phyloP scores from a whole-genome alignment of 805 yeast genomes.

The Jamesozyma jinghongensis region DNA sequence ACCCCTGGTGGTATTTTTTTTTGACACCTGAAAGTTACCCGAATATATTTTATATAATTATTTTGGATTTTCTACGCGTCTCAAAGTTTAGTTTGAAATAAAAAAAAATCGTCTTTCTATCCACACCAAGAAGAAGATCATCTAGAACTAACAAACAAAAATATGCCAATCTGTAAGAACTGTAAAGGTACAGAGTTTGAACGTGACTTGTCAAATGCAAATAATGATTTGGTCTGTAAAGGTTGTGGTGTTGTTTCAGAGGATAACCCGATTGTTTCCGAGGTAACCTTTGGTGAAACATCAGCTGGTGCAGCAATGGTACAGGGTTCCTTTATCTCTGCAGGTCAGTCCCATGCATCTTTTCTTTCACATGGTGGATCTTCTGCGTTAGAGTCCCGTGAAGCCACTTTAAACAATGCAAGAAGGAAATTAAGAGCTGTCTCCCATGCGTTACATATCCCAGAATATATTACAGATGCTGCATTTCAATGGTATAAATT shows the following conservation, averaged over 20 bases:
- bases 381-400: conserved; percentile 75
- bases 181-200: conserved; percentile 49
- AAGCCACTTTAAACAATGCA: conserved; percentile 82
- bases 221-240: conserved; percentile 72
- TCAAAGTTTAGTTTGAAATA: too few species aligned
- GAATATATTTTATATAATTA: too few species aligned
- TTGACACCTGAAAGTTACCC: too few species aligned
- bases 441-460: conserved; percentile 68
- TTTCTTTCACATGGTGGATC: conserved; percentile 49
- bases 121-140: too few species aligned
- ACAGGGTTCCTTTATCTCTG: conserved; percentile 87
- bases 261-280: conserved; percentile 91
- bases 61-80: too few species aligned
- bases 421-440: conserved; percentile 68
- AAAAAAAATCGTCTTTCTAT: too few species aligned
- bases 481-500: conserved; percentile 84
- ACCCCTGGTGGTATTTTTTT: too few species aligned
- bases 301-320: conserved; percentile 92
- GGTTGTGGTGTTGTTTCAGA: conserved; percentile 82
- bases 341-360: conserved; percentile 71
- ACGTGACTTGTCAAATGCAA: conserved; percentile 46
- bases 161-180: conserved; percentile 31
- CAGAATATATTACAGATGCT: conserved; percentile 76
- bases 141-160: too few species aligned
- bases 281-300: conserved; percentile 88